These are phyloP conservation scores for Phytopythium cucurbitacearum DNA, from an alignment of 352 stramenopile genomes.

Conservation along the genomic window DNA sequence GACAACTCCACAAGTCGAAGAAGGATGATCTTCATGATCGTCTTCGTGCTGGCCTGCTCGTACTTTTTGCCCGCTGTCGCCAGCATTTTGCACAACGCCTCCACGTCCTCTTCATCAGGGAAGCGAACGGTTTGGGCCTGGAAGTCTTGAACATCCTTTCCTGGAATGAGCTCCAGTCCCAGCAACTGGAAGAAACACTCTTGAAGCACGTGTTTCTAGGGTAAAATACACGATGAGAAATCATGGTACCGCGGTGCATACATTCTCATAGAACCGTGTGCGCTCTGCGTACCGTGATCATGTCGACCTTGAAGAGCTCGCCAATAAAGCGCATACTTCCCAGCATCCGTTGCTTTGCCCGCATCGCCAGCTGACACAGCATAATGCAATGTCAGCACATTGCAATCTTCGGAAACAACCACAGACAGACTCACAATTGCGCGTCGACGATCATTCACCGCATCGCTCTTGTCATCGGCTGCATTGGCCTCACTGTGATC, in stretches of 20 bases:
- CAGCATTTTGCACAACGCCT: conserved; percentile 86
- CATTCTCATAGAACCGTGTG: background rate
- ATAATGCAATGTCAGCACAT: background rate
- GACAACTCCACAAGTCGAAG: conserved; percentile 81
- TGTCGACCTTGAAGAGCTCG: conserved; percentile 83
- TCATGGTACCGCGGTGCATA: background rate
- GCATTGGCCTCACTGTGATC: conserved; percentile 30
- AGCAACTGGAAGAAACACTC: conserved; percentile 78
- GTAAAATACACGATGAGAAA: background rate
- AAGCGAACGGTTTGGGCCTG: conserved; percentile 69
- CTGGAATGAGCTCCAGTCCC: conserved; percentile 61
- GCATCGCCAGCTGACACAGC: conserved; percentile 36
- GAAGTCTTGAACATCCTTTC: conserved; percentile 31
- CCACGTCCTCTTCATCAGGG: conserved; percentile 79
- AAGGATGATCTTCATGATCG: conserved; percentile 85
- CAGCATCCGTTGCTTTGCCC: conserved; percentile 73
- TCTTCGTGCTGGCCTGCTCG: conserved; percentile 69
- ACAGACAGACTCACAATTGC: conserved; percentile 38
- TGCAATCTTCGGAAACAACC: background rate
- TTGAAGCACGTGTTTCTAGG: conserved; percentile 69
- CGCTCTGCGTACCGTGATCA: conserved; percentile 57
- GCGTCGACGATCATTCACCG: conserved; percentile 40
- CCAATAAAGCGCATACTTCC: conserved; percentile 88
- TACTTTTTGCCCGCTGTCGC: conserved; percentile 85
- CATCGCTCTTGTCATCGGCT: conserved; percentile 33